A percentile compares a stretch with the other conserved stretches of the same genome.
Conservation (phyloP, 257 asterid genomes). For the Solanum bulbocastanum region DNA sequence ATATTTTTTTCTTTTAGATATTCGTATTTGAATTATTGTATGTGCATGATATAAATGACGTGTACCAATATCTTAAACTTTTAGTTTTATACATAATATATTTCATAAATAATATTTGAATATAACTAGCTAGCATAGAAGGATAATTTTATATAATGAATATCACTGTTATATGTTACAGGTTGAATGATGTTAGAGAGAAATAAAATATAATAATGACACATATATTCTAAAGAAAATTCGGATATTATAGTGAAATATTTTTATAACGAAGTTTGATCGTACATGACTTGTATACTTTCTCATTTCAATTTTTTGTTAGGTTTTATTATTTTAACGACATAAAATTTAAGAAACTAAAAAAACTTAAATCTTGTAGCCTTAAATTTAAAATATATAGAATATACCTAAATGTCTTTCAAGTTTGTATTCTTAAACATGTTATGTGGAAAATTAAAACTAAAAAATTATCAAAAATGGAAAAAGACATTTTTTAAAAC, state of each 20-base stretch:
- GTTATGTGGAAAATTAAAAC: too few species aligned
- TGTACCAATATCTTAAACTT: not conserved
- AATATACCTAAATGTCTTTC: not conserved
- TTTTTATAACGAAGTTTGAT: not conserved
- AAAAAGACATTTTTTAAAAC: too few species aligned
- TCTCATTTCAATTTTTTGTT: too few species aligned
- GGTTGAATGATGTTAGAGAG: not conserved
- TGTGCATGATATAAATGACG: not conserved
- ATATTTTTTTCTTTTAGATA: not conserved
- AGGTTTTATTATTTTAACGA: too few species aligned
- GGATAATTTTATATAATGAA: not conserved
- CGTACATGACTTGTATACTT: not conserved
- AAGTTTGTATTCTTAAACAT: too few species aligned
- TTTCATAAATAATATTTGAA: not conserved
- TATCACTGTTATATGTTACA: not conserved
- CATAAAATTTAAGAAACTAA: too few species aligned
- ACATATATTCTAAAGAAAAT: not conserved
- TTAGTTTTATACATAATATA: too few species aligned
- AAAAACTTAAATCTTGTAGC: not conserved
- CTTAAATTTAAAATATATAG: too few species aligned
- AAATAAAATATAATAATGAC: not conserved
- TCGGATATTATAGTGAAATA: not conserved
- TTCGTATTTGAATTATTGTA: too few species aligned
- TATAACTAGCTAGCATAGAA: not conserved
- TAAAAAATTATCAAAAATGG: fast-evolving